Evolutionary conservation across 345 rosid genomes (phyloP), one percentile per base, ranked within the genome.

Genomic region (Cardamine chenopodiifolia): DNA sequence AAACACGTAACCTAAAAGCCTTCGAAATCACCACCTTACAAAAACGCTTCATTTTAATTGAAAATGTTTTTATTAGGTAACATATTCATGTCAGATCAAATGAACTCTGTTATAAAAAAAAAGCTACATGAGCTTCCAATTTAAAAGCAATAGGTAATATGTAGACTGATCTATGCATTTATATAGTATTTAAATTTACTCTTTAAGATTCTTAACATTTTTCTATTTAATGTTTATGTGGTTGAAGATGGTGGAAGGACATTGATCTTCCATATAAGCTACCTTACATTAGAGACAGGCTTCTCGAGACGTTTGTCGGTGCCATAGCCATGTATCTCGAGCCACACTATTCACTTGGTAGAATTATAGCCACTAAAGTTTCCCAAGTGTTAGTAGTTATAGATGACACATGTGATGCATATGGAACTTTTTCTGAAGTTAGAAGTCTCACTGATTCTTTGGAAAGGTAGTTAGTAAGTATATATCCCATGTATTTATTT

Each of bases 201-300:
- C 31, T 28, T 28, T 23, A 28, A 28, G 6, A 40, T 40, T 45
- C 17, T n/a, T 17, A 45, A 45, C 11, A 45, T 45, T 45, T 45
- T 45, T 7, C 11, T 45, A 17, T 45, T n/a, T n/a, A n/a, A 42
- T 42, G 47, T 42, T 14, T 44, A n/a, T 42, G 9, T 44, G 19
- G n/a, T 55, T 55, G 60, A 5, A 55, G 61, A 55, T 55, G 61
- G 61, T 55, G 61, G 61, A 55, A 28, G 5, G 61, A 15, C 20
- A 11, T 28, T 1, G 37, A n/a, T 11, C 10, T 55, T 12, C 20
- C 3, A 26, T 5, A 15, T 5, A 55, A 55, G 34, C 53, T 47
- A 17, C 53, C 53, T 18, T 47, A 18, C 23, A 8, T 3, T 8
- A 47, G 53, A 18, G 53, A 55, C 5, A 55, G 34, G 6, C 9